These are phyloP conservation scores for Fusarium ramigenum DNA, from an alignment of 2,329 filamentous ascomycete genomes.

Conservation along the genomic window DNA sequence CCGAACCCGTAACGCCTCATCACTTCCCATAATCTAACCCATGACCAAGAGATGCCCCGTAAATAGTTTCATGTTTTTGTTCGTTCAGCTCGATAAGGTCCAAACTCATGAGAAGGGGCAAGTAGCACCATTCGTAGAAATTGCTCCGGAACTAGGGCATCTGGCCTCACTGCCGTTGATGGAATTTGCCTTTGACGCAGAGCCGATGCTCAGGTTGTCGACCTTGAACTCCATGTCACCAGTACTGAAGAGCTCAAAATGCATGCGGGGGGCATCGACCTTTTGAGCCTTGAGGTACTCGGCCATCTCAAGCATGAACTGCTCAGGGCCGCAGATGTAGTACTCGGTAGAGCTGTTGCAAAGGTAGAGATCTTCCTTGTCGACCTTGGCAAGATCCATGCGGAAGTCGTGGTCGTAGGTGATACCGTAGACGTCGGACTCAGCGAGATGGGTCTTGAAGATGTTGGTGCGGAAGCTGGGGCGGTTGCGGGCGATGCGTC, in stretches of 20 bases:
- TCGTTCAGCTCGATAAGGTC: not conserved
- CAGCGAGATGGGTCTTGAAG: constrained; percentile 60
- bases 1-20: constrained; percentile 26
- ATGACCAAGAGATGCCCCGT: constrained; percentile 6
- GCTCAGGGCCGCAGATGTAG: constrained; percentile 64
- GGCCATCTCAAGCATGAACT: constrained; percentile 63
- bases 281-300: constrained; percentile 54
- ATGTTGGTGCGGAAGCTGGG: constrained; percentile 53
- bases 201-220: constrained; percentile 43
- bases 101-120: constrained; percentile 31
- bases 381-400: constrained; percentile 58
- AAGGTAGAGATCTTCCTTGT: constrained; percentile 57
- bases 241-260: constrained; percentile 59
- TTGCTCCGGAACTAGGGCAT: constrained; percentile 33
- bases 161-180: constrained; percentile 22
- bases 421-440: constrained; percentile 55
- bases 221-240: constrained; percentile 54
- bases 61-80: not conserved
- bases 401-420: constrained; percentile 54
- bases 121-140: constrained; percentile 11
- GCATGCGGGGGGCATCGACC: constrained; percentile 51
- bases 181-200: constrained; percentile 23
- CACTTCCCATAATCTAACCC: constrained; percentile 12
- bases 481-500: constrained; percentile 53
- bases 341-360: constrained; percentile 59